These are phyloP conservation scores for Magnaporthiopsis rhizophila DNA, from an alignment of 2,329 filamentous ascomycete species.

Conservation along the genomic window DNA sequence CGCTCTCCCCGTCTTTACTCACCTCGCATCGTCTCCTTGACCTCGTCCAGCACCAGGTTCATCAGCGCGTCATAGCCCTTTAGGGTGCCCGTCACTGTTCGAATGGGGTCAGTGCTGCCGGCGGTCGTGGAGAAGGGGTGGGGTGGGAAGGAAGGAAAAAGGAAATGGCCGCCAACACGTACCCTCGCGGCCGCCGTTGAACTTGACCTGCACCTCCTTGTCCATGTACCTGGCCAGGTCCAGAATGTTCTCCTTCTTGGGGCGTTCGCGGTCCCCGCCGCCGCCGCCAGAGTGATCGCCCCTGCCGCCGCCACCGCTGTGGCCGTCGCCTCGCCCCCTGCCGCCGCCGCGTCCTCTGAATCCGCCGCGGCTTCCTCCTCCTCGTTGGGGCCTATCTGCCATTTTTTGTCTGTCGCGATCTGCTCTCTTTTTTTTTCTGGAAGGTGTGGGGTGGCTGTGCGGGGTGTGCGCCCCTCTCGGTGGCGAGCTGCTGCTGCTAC, in stretches of 20 bases:
- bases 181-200: conserved; percentile 92
- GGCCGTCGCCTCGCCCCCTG: neutral
- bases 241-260: conserved; percentile 98
- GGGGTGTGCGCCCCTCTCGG: neutral
- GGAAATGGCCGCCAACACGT: conserved; percentile 16
- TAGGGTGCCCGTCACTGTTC: conserved; percentile 76
- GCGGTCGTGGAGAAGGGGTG: too few relatives aligned
- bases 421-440: neutral
- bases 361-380: conserved; percentile 1
- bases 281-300: conserved; percentile 20
- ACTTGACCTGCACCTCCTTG: conserved; percentile 91
- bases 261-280: conserved; percentile 51
- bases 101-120: neutral
- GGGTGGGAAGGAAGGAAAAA: neutral
- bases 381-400: neutral
- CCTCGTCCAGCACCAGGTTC: conserved; percentile 94
- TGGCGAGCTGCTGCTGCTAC: neutral
- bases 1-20: conserved; percentile 18
- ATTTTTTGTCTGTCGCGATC: neutral
- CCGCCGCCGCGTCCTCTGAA: neutral
- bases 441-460: neutral
- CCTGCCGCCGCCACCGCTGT: neutral
- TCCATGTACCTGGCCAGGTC: conserved; percentile 96
- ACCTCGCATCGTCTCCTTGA: conserved; percentile 86
- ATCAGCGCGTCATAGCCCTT: conserved; percentile 97